A percentile compares a stretch with the other conserved stretches of the same genome.
phyloP scores from a whole-genome alignment of 2,329 filamentous ascomycete species.

The Daldinia sp. region DNA sequence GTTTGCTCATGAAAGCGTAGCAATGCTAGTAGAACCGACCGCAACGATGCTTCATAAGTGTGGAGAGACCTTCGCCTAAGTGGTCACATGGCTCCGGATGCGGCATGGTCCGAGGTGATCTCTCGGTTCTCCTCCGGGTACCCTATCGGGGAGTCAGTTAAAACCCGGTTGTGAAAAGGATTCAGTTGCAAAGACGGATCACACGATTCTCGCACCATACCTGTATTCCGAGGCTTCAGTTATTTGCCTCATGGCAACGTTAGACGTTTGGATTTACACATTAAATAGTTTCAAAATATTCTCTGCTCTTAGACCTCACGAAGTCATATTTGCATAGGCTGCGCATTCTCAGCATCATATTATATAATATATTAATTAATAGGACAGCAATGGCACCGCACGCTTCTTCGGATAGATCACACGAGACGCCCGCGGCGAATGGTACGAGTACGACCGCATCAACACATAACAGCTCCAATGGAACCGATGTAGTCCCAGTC shows the following conservation, averaged over 20 bases:
- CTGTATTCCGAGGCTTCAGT: not conserved
- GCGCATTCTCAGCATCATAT: not conserved
- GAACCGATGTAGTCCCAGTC: constrained; percentile 6
- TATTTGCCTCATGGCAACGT: not conserved
- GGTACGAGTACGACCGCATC: not conserved
- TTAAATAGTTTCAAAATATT: not conserved
- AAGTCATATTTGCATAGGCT: not conserved
- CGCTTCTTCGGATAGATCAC: not conserved
- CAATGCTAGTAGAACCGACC: not conserved
- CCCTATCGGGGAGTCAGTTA: not conserved
- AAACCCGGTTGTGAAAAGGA: not conserved
- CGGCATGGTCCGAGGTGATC: not conserved
- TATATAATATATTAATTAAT: not conserved
- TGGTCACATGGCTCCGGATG: not conserved
- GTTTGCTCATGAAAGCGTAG: not conserved
- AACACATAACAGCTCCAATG: not conserved
- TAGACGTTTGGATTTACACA: not conserved
- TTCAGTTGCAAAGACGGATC: not conserved
- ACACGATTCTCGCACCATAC: not conserved
- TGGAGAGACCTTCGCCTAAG: not conserved
- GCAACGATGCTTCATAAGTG: not conserved
- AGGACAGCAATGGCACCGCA: not conserved
- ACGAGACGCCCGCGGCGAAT: not conserved
- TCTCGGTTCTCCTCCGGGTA: constrained; percentile 6
- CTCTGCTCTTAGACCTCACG: not conserved